These are phyloP conservation scores for Amesomyces nigricolor DNA, from an alignment of 2,329 filamentous ascomycete genomes.

Conservation along the genomic window DNA sequence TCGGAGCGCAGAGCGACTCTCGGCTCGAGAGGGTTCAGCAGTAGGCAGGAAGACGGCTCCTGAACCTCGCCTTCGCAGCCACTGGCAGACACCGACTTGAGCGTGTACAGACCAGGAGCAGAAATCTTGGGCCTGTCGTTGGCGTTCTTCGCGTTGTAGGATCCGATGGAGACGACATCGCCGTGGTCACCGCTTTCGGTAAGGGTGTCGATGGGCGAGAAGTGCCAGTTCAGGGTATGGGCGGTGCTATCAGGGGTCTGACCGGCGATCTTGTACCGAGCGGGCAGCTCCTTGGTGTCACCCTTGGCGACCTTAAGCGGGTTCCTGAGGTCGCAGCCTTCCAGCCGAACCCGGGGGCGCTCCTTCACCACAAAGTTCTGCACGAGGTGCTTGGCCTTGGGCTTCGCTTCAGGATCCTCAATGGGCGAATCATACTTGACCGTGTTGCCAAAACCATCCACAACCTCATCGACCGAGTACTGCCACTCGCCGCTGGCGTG, in stretches of 20 bases:
- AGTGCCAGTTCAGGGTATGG: constrained; percentile 74
- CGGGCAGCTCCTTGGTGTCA: constrained; percentile 59
- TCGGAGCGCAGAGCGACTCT: constrained; percentile 67
- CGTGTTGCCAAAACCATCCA: constrained; percentile 83
- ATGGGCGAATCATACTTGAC: constrained; percentile 63
- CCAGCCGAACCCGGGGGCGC: constrained; percentile 66
- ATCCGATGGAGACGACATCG: constrained; percentile 50
- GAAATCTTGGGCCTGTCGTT: constrained; percentile 63
- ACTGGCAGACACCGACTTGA: constrained; percentile 72
- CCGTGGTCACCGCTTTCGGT: constrained; percentile 66
- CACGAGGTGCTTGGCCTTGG: constrained; percentile 57
- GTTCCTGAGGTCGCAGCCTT: constrained; percentile 70
- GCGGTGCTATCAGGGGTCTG: constrained; percentile 54
- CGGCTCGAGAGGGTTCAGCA: constrained; percentile 87
- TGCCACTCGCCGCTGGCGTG: constrained; percentile 73
- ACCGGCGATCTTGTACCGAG: constrained; percentile 62
- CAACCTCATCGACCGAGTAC: constrained; percentile 86
- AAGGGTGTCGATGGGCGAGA: constrained; percentile 67
- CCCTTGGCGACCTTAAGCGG: constrained; percentile 82
- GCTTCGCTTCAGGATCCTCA: constrained; percentile 63
- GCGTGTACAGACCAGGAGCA: constrained; percentile 77
- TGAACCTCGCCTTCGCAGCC: constrained; percentile 83
- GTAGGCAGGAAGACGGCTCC: constrained; percentile 87
- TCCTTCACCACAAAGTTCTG: constrained; percentile 83
- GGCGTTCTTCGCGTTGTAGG: constrained; percentile 55